Evolutionary conservation across 495 filamentous ascomycete genomes (phyloP), one percentile per base, ranked within the genome.

Genomic region (Penicillium cosmopolitanum): DNA sequence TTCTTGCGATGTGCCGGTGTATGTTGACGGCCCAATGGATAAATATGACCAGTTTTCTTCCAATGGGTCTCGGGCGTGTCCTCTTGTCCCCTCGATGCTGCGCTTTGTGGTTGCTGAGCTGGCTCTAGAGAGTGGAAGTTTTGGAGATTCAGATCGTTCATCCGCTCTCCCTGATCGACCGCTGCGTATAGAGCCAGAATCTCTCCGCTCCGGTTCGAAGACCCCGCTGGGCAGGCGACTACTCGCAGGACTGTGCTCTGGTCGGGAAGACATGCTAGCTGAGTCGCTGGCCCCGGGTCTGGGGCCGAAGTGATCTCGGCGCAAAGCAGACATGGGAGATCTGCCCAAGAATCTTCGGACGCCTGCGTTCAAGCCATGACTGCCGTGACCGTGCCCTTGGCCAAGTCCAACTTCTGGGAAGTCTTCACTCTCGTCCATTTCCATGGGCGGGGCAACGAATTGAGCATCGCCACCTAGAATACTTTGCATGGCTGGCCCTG

Each of bases 21-120:
- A 80, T 23, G 73, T 79, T 10, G 78, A 81, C 13, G 85, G 82
- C 4, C 91, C 92, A 61, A 97, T 89, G 54, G 85, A 85, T 16
- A 98, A 84, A 68, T 86, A 89, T 0, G 87, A 78, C 40, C 82
- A 83, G 57, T 86, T 77, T 57, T 80, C 84, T 48, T 83, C 80
- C 5, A 87, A 67, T 1, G 84, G 82, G 64, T 92, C 84, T 61
- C 86, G 83, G 1, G 85, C 87, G 63, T 89, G 87, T 21, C 86
- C 86, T 69, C 76, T 69, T 75, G 90, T 79, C 15, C 76, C 77
- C 52, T 79, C 75, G 6, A 71, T 19, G 54, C 77, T 80, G 43
- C 74, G 72, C 46, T 79, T 77, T 15, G 74, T 77, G 0, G 67
- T 69, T 11, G 67, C 68, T 8, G 77, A 78, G 56, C 71, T 75